Base-by-base conservation (phyloP, 192 early-diverging fungal genomes). In the Podila epigama region DNA sequence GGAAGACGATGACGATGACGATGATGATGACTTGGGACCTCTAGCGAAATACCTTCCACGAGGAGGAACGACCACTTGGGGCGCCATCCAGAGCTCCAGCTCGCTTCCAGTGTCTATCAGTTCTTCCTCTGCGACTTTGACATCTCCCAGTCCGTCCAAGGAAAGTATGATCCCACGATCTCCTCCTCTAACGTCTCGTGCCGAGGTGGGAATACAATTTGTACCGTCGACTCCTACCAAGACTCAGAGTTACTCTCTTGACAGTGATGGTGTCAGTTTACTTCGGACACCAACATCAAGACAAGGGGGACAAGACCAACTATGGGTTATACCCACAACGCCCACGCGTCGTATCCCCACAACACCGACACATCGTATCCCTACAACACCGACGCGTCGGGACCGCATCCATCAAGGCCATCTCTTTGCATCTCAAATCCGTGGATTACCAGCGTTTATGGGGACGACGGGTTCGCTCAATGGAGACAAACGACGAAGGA, bases 21-120 rank as follows among this genome's bases (percentile, higher is more conserved):
- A 50, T 1, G 53, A 62, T 12, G 60, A 64, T 33, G 69, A 41
- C 15, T 31, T 52, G 16, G 69, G 61, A 9, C 53, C 39, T 12
- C 44, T 70, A 11, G 60, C 31, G 20, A 40, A 63, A 16, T 63
- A 62, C 35, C 54, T 70, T 22, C 12, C 16, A 39, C 40, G 60
- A 7, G 55, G 33, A 22, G 69, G 69, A 6, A 70, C 69, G 1
- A 70, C 69, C 16, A 58, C 69, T 15, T 71, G 69, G 69, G 69
- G 69, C 5, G 69, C 52, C 25, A 58, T 71, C 18, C 48, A 51
- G 28, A 59, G 69, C 31, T 29, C 33, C 22, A 68, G 51, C 25
- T 28, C 28, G 1, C 28, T 40, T 1, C 36, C 22, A 10, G 22
- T 2, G 20, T 16, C 36, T 10, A 28, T 28, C 25, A 58, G 8